A percentile compares a stretch with the other conserved stretches of the same genome.
Evolutionary conservation across 352 stramenopile genomes (phyloP).

Genomic region (Phytophthora hybrid): DNA sequence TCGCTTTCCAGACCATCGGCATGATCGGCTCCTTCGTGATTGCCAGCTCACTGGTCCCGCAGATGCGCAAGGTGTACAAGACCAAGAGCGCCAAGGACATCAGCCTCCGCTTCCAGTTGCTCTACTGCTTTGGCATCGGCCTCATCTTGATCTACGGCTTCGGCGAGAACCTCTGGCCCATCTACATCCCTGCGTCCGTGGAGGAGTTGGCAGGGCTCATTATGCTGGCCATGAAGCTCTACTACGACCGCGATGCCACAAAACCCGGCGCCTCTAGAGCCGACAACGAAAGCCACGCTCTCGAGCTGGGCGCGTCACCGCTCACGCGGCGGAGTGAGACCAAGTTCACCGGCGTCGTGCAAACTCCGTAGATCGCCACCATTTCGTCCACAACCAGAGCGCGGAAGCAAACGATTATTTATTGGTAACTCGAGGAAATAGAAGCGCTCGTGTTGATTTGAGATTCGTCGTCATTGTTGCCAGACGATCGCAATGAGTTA

Average conservation of each 20-base stretch:
- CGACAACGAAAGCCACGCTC: constrained; percentile 25
- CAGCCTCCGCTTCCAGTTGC: constrained; percentile 53
- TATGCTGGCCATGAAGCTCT: constrained; percentile 54
- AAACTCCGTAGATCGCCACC: constrained; percentile 14
- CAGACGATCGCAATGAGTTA: not conserved
- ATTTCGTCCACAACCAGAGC: constrained; percentile 8
- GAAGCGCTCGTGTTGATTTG: constrained; percentile 16
- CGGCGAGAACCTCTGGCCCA: constrained; percentile 60
- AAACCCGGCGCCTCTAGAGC: constrained; percentile 12
- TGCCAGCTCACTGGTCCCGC: constrained; percentile 60
- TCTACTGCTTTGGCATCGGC: constrained; percentile 52
- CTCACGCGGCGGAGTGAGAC: constrained; percentile 29
- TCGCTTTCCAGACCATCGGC: constrained; percentile 62
- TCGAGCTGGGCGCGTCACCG: constrained; percentile 27
- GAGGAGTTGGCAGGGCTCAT: constrained; percentile 48
- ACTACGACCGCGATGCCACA: constrained; percentile 30
- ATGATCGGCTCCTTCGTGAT: constrained; percentile 72
- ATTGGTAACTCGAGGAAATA: constrained; percentile 17
- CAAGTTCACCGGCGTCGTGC: constrained; percentile 28
- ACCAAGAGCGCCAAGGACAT: constrained; percentile 73
- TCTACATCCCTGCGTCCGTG: constrained; percentile 63
- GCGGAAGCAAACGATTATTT: constrained; percentile 35
- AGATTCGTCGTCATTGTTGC: not conserved
- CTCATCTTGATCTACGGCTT: constrained; percentile 59
- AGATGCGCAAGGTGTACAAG: constrained; percentile 68